A percentile compares a stretch with the other conserved stretches of the same genome.
Evolutionary conservation across 192 early-diverging fungal genomes (phyloP).

Genomic region (Backusella circina): DNA sequence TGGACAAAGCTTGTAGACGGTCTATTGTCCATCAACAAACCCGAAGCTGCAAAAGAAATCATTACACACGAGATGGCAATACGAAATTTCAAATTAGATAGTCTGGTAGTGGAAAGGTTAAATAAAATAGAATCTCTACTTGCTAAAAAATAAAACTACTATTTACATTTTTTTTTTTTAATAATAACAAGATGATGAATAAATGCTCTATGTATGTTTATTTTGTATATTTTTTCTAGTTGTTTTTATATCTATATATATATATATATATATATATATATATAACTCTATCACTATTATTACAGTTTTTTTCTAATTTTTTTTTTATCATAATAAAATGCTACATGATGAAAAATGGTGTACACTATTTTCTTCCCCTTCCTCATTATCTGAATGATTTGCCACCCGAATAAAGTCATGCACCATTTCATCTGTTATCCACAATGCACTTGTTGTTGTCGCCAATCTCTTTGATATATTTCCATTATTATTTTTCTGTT

Average conservation of each 20-base stretch:
- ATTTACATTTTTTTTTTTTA: background rate
- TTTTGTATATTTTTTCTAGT: background rate
- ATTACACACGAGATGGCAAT: constrained; percentile 14
- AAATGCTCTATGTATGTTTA: background rate
- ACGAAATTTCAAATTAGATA: background rate
- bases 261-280: background rate
- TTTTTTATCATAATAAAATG: background rate
- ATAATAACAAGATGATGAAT: background rate
- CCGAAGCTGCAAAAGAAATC: constrained; percentile 2
- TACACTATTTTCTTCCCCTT: background rate
- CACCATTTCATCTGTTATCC: constrained; percentile 7
- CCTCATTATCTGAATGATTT: constrained; percentile 1
- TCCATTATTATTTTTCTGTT: background rate
- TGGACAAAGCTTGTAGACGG: constrained; percentile 20
- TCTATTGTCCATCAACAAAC: background rate
- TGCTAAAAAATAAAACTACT: constrained; percentile 1
- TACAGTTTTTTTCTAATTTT: background rate
- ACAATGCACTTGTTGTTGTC: constrained; percentile 1
- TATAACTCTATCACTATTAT: background rate
- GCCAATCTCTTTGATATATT: background rate
- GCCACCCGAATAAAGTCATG: background rate
- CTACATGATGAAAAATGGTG: background rate
- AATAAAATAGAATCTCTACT: background rate
- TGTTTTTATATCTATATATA: too few species aligned
- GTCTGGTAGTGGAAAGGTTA: background rate